These are phyloP conservation scores for Cornus florida DNA, from an alignment of 148 eudicot species.

Conservation along the genomic window DNA sequence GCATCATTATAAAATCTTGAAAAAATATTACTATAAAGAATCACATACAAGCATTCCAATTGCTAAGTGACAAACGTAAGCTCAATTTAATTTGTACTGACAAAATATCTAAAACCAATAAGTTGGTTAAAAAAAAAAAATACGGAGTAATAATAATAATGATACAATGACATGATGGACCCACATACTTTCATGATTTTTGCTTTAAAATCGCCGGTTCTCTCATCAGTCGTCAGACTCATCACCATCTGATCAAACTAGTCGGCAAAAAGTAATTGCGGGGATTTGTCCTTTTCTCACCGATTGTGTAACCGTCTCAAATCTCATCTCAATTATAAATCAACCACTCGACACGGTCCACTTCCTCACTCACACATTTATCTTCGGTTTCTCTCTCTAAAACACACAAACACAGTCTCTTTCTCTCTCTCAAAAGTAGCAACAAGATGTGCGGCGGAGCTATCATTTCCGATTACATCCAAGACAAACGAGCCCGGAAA, in stretches of 20 bases:
- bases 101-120: too few relatives aligned
- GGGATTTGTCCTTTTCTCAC: constrained; percentile 10
- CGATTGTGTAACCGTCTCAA: constrained; percentile 17
- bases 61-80: too few relatives aligned
- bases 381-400: neutral
- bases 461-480: constrained; percentile 34
- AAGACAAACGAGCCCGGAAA: constrained; percentile 17
- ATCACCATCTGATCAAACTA: neutral
- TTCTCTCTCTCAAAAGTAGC: neutral
- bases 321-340: neutral
- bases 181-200: neutral
- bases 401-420: neutral
- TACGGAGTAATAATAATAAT: too few relatives aligned
- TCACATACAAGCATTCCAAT: too few relatives aligned
- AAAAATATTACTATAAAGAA: too few relatives aligned
- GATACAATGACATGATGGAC: neutral
- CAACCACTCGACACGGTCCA: neutral
- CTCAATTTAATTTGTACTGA: too few relatives aligned
- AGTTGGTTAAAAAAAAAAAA: too few relatives aligned
- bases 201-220: neutral
- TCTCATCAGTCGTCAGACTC: neutral
- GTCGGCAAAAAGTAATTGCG: neutral
- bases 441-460: constrained; percentile 55
- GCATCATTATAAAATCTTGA: too few relatives aligned
- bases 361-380: neutral